A percentile compares a stretch with the other conserved stretches of the same genome.
phyloP scores from a whole-genome alignment of 352 stramenopile genomes.

The Phytophthora europaea region DNA sequence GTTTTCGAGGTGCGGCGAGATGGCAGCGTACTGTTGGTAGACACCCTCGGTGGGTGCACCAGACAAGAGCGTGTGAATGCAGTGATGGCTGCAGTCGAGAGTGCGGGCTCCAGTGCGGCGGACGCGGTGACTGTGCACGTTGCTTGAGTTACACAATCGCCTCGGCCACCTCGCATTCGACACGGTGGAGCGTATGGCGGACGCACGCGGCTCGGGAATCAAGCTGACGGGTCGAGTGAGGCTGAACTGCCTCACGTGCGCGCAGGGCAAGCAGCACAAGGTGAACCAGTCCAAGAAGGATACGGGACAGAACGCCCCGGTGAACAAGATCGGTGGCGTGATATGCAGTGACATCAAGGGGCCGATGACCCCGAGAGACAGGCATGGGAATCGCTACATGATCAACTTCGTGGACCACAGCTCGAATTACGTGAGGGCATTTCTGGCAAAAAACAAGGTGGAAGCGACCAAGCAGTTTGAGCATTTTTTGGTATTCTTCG shows the following conservation, averaged over 20 bases:
- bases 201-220: not conserved
- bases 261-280: conserved; percentile 6
- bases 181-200: conserved; percentile 9
- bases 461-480: not conserved
- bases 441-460: not conserved
- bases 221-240: not conserved
- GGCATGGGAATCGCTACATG: conserved; percentile 14
- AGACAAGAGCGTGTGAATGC: not conserved
- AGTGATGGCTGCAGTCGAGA: not conserved
- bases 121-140: not conserved
- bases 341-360: conserved; percentile 21
- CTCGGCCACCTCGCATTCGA: not conserved
- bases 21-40: too few relatives aligned
- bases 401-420: conserved; percentile 18
- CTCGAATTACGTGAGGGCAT: not conserved
- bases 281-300: not conserved
- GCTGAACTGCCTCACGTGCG: conserved; percentile 10
- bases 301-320: not conserved
- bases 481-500: not conserved
- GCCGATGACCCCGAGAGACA: not conserved
- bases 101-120: too few relatives aligned
- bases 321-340: conserved; percentile 13
- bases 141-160: conserved; percentile 10
- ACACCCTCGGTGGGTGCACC: not conserved
- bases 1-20: not conserved